Base-by-base conservation (phyloP, 129 eudicot genomes). In the Artemisia argyi region DNA sequence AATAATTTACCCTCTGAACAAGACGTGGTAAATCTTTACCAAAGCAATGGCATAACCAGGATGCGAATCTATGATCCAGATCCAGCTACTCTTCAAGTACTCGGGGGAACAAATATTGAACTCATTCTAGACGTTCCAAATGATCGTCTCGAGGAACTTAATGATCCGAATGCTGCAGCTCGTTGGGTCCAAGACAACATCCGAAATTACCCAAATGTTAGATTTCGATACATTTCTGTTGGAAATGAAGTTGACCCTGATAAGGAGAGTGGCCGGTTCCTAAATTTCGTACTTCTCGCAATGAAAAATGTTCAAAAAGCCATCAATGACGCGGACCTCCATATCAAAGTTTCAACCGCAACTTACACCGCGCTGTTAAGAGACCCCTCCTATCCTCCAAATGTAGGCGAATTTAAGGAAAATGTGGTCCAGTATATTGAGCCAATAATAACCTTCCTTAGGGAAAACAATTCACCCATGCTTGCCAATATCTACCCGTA, bases 101-200 rank as follows among this genome's bases (percentile, higher is more conserved):
- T 85, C 3, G 26, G 49, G 7, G 77, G 79, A 44, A 78, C 86
- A 4, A 71, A 74, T 12, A 81, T 85, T 9, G 52, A 67, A 14
- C 82, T 85, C 17, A 61, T 83, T 28, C 68, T 85, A 4, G 89
- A 82, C 2, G 75, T 68, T 35, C 80, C 76, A 7, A 82, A 85
- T 7, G 68, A 67, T 6, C 65, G 58, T 28, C 79, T 85, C 8
- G 55, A 73, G 6, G 42, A 61, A 12, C 80, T 85, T 13, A 14
- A 16, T 3, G 44, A 72, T 68, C 68, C 46, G 32, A 19, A 62
- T 7, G 66, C 22, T 2, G 89, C 89, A 32, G 18, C 24, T 20
- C 5, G 18, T 6, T 84, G 89, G 89, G 89, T 84, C 12, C 70
- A 53, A 18, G 46, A 13, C 35, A 74, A 75, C 51, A 62, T 85